Base-by-base conservation (phyloP, 306 rosid genomes). In the Cucumis hystrix region DNA sequence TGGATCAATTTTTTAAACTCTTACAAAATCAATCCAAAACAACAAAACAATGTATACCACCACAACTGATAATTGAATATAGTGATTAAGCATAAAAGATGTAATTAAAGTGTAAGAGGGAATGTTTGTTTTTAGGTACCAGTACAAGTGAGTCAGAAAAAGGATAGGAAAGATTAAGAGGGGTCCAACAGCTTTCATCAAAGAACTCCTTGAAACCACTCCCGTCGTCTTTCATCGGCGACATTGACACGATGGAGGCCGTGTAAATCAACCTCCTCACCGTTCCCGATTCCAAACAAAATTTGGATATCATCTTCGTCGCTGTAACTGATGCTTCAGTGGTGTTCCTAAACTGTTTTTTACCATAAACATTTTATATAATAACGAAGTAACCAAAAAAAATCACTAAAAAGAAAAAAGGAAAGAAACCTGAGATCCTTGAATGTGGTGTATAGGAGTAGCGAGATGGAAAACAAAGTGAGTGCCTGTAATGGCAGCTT, bases 141-240 rank as follows among this genome's bases (percentile, higher is more conserved):
- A 77, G 5, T 0, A 80, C 12, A 7, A 1, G 6, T n/a, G 45
- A 33, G 47, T 74, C 78, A 37, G 45, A 41, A 23, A 40, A 80
- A 75, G 82, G 77, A 77, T 75, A 62, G 2, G 80, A 15, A 23
- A 82, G 37, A 69, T 67, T 4, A 11, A 83, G 71, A 68, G 86
- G 86, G 1, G 88, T 85, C 86, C 88, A 85, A 40, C 88, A 85
- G 3, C 83, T 57, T 75, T 85, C 88, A 17, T 85, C 88, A 18
- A 85, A 13, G 4, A 30, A 51, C 13, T 85, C 82, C 57, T 80
- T 80, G 35, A 82, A 83, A 35, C 84, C 82, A 52, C 63, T 75
- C 37, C 79, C 83, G 20, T 80, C 81, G 0, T 78, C 80, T 12
- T 78, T 83, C 55, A 82, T 23, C 16, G 88, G 81, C 45, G 88